phyloP scores from a whole-genome alignment of 495 filamentous ascomycete species.

The Glonium stellatum region DNA sequence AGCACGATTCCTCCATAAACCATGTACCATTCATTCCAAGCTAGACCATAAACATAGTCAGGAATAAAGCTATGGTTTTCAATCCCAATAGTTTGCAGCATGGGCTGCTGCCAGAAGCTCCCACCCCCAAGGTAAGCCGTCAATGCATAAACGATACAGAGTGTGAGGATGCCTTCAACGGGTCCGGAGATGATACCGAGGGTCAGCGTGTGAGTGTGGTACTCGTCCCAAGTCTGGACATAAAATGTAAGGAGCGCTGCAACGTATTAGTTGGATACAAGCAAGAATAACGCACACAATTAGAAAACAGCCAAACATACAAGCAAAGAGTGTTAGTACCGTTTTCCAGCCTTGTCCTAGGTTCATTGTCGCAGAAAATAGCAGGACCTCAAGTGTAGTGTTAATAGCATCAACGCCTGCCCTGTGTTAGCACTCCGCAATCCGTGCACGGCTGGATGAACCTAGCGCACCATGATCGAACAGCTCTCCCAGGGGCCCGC shows the following conservation, averaged over 20 bases:
- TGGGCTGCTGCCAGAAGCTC: slow-evolving; percentile 82
- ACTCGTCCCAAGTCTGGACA: slow-evolving; percentile 98
- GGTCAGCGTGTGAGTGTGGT: slow-evolving; percentile 92
- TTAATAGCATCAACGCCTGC: slow-evolving; percentile 87
- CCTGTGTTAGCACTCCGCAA: slow-evolving; percentile 10
- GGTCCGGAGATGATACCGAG: slow-evolving; percentile 89
- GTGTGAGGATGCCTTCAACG: slow-evolving; percentile 85
- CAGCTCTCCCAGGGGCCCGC: slow-evolving; percentile 87
- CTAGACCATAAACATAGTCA: slow-evolving; percentile 60
- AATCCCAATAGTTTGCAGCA: slow-evolving; percentile 67
- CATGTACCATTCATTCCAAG: slow-evolving; percentile 88
- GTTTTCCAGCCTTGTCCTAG: slow-evolving; percentile 90
- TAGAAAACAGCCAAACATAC: slow-evolving; percentile 40
- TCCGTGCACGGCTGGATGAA: not conserved
- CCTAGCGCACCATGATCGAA: slow-evolving; percentile 76
- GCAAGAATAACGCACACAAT: not conserved
- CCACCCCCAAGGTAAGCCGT: slow-evolving; percentile 81
- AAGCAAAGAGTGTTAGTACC: slow-evolving; percentile 73
- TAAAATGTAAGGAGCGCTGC: slow-evolving; percentile 84
- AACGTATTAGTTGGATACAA: slow-evolving; percentile 11
- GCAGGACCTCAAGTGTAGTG: slow-evolving; percentile 83
- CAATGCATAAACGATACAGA: slow-evolving; percentile 74
- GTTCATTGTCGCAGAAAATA: slow-evolving; percentile 87
- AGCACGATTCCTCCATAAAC: slow-evolving; percentile 80
- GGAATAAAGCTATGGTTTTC: slow-evolving; percentile 58